These are phyloP conservation scores for Cystobasidium slooffiae DNA, from an alignment of 1,284 basidiomycete species.

Conservation along the genomic window DNA sequence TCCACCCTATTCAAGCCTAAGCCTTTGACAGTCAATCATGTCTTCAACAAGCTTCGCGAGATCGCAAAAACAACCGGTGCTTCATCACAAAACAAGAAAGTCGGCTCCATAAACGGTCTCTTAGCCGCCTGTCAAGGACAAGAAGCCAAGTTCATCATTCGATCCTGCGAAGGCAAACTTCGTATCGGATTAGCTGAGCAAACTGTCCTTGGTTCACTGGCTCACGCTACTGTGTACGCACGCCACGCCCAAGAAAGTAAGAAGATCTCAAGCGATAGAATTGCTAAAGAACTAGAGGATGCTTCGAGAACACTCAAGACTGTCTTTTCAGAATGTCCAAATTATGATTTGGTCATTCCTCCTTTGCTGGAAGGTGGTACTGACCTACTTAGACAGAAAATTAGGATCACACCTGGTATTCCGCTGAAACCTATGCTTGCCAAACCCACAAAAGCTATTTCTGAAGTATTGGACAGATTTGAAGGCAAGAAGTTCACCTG, in stretches of 20 bases:
- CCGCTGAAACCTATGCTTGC: slow-evolving; percentile 99
- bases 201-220: slow-evolving; percentile 84
- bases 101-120: slow-evolving; percentile 91
- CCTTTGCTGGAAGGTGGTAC: slow-evolving; percentile 82
- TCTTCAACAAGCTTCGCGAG: slow-evolving; percentile 82
- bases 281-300: slow-evolving; percentile 76
- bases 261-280: slow-evolving; percentile 74
- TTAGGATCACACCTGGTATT: slow-evolving; percentile 92
- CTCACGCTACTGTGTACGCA: slow-evolving; percentile 75
- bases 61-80: slow-evolving; percentile 84
- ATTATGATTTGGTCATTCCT: slow-evolving; percentile 92
- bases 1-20: slow-evolving; percentile 95
- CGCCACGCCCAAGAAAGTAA: slow-evolving; percentile 53
- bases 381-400: slow-evolving; percentile 69
- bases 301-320: slow-evolving; percentile 80
- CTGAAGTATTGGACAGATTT: slow-evolving; percentile 97
- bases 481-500: slow-evolving; percentile 96
- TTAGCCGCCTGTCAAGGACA: slow-evolving; percentile 82
- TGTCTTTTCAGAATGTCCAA: slow-evolving; percentile 94
- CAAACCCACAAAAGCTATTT: slow-evolving; percentile 99
- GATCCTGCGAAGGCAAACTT: slow-evolving; percentile 94
- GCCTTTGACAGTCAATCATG: slow-evolving; percentile 80
- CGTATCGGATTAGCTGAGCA: slow-evolving; percentile 96
- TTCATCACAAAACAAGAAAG: slow-evolving; percentile 89
- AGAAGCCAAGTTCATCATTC: slow-evolving; percentile 92